Evolutionary conservation across 768 basidiomycete species (phyloP).

Genomic region (Phylloporus arenicola): DNA sequence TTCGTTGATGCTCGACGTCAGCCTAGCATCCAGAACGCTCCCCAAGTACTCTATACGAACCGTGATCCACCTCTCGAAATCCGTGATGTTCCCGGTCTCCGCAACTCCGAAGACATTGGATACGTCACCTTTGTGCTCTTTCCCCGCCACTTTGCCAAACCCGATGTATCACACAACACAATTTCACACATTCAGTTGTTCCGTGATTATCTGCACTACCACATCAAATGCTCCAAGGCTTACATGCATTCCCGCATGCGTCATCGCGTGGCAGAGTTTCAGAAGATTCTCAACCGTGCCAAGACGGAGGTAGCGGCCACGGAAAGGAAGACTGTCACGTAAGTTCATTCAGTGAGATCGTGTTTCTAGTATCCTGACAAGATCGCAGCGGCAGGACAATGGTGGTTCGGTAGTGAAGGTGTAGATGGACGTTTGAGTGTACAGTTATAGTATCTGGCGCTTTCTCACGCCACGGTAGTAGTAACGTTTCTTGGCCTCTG

Average conservation of each 20-base stretch:
- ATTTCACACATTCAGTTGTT: conserved; percentile 96
- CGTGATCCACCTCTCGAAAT: conserved; percentile 97
- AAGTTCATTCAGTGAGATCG: conserved; percentile 14
- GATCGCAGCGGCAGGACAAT: conserved; percentile 50
- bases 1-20: conserved; percentile 97
- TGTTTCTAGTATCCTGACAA: conserved; percentile 5
- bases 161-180: conserved; percentile 60
- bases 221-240: conserved; percentile 97
- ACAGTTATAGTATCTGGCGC: not conserved
- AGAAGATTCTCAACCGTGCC: conserved; percentile 91
- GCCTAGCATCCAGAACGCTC: conserved; percentile 91
- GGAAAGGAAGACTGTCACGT: conserved; percentile 92
- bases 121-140: conserved; percentile 98
- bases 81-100: conserved; percentile 75
- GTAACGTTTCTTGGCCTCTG: not conserved
- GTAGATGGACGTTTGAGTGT: not conserved
- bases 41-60: conserved; percentile 92
- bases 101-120: conserved; percentile 81
- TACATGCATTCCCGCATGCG: conserved; percentile 99
- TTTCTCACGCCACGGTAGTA: conserved; percentile 20
- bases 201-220: conserved; percentile 98
- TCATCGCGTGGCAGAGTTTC: conserved; percentile 89
- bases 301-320: conserved; percentile 82
- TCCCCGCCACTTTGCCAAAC: conserved; percentile 87
- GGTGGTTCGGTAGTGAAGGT: conserved; percentile 40